These are phyloP conservation scores for Phytophthora boehmeriae DNA, from an alignment of 352 stramenopile species.

Conservation along the genomic window DNA sequence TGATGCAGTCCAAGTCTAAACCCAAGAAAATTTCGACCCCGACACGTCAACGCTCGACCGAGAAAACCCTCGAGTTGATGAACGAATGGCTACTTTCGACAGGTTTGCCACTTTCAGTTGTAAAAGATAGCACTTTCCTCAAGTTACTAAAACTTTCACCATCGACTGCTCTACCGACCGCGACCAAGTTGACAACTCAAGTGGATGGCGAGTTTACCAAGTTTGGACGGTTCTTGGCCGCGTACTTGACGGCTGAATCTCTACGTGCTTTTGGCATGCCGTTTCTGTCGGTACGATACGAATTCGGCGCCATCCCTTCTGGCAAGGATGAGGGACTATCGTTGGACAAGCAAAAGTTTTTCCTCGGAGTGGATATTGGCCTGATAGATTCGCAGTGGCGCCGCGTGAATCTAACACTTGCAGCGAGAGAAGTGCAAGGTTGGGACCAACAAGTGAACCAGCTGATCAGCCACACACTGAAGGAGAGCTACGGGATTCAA, in stretches of 20 bases:
- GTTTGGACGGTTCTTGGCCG: conserved; percentile 20
- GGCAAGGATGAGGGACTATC: conserved; percentile 7
- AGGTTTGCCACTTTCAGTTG: conserved; percentile 18
- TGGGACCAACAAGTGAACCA: conserved; percentile 25
- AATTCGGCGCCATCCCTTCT: conserved; percentile 16
- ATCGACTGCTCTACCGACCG: conserved; percentile 7
- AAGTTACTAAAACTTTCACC: conserved; percentile 21
- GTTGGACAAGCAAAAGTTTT: conserved; percentile 18
- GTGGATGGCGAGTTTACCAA: conserved; percentile 35
- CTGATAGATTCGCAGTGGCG: conserved; percentile 45
- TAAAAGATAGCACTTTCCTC: conserved; percentile 25
- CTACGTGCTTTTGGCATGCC: conserved; percentile 22
- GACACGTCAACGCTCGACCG: conserved; percentile 9
- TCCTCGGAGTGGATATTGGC: conserved; percentile 18
- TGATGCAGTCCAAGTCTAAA: not conserved
- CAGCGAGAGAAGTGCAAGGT: conserved; percentile 18
- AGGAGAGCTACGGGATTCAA: conserved; percentile 19
- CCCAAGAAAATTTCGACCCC: not conserved
- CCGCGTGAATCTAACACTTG: conserved; percentile 31
- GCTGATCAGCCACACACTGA: conserved; percentile 22
- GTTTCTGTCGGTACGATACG: conserved; percentile 30
- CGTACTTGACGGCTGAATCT: conserved; percentile 29
- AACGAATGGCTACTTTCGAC: conserved; percentile 40
- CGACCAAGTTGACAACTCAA: conserved; percentile 9
- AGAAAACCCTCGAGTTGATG: conserved; percentile 22